These are phyloP conservation scores for Candida jianshihensis DNA, from an alignment of 805 yeast genomes.

Conservation along the genomic window DNA sequence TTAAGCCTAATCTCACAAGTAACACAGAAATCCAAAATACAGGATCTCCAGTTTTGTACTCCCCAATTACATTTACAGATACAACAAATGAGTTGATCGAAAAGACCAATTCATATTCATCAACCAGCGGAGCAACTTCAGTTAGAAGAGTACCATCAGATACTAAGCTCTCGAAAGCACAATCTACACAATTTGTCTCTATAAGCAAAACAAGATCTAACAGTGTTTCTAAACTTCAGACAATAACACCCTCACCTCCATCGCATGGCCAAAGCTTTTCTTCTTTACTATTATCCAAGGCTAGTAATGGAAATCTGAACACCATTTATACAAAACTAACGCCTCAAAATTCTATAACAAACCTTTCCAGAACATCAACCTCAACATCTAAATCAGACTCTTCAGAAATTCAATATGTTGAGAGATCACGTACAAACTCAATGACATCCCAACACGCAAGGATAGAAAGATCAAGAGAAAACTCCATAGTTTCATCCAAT, in stretches of 20 bases:
- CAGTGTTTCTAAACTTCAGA: slow-evolving; percentile 3
- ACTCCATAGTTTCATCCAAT: background rate
- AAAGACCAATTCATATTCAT: too few relatives aligned
- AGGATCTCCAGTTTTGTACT: slow-evolving; percentile 20
- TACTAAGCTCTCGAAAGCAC: background rate
- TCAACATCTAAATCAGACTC: background rate
- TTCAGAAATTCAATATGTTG: background rate
- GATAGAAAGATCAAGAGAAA: background rate
- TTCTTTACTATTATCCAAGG: background rate
- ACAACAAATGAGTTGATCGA: too few relatives aligned
- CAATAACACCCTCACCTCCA: background rate
- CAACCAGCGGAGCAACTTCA: slow-evolving; percentile 7
- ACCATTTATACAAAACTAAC: background rate
- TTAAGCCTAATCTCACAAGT: slow-evolving; percentile 18
- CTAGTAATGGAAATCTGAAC: background rate
- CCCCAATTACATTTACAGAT: slow-evolving; percentile 14
- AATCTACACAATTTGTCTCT: slow-evolving; percentile 2
- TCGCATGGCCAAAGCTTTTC: slow-evolving; percentile 1
- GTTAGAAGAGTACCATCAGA: background rate
- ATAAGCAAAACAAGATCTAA: slow-evolving; percentile 11
- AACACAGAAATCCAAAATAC: slow-evolving; percentile 4
- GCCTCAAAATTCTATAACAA: background rate
- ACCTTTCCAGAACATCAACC: slow-evolving; percentile 7
- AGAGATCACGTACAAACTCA: slow-evolving; percentile 1
- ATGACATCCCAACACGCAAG: background rate